Percentiles rank a stretch among this genome's conserved stretches.
phyloP scores from a whole-genome alignment of 257 asterid species.

The Forsythia suspensa region DNA sequence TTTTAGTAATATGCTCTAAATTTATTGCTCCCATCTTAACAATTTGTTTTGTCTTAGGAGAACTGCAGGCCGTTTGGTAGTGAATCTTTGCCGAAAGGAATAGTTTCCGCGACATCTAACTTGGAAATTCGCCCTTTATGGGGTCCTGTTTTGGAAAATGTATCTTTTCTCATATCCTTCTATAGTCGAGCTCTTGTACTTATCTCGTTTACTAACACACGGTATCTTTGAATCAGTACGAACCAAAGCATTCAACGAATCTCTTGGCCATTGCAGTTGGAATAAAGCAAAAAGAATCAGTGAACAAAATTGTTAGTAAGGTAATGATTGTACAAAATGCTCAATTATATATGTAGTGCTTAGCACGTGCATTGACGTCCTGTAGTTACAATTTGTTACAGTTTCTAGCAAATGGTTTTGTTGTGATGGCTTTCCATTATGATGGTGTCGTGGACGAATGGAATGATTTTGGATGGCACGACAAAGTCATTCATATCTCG shows the following conservation, averaged over 20 bases:
- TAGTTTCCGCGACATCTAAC: constrained; percentile 62
- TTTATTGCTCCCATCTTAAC: not conserved
- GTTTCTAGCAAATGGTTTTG: constrained; percentile 63
- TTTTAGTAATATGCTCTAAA: not conserved
- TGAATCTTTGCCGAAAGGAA: constrained; percentile 78
- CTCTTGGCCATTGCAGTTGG: constrained; percentile 86
- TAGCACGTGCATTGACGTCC: not conserved
- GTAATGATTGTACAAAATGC: constrained; percentile 33
- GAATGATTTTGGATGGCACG: constrained; percentile 63
- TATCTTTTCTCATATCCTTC: constrained; percentile 18
- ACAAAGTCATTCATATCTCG: constrained; percentile 64
- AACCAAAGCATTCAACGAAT: constrained; percentile 31
- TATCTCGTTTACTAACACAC: constrained; percentile 16
- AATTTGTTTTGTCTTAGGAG: constrained; percentile 36
- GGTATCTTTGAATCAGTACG: constrained; percentile 39
- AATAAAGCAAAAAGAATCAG: constrained; percentile 62
- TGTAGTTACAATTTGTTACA: constrained; percentile 28
- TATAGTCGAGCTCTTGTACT: not conserved
- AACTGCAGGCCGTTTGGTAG: constrained; percentile 64
- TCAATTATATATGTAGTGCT: not conserved
- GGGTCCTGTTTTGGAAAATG: constrained; percentile 48
- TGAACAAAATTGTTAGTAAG: constrained; percentile 62
- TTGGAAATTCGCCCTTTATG: constrained; percentile 67
- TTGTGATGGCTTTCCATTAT: constrained; percentile 86
- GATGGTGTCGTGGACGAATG: constrained; percentile 77